phyloP scores from a whole-genome alignment of 371 early-diverging fungal species.

The Chytridiales sp. region DNA sequence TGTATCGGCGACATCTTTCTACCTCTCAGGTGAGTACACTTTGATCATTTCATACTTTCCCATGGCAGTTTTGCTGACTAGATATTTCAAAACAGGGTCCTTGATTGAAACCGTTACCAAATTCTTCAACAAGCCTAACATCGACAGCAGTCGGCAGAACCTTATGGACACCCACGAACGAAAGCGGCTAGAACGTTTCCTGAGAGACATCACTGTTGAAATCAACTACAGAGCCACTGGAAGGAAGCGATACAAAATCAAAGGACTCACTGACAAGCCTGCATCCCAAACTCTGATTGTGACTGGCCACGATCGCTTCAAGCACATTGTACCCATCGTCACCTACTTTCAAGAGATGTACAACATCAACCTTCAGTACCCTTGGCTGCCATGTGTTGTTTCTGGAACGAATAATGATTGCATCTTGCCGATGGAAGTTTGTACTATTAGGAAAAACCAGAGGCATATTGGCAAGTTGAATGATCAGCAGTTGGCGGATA shows the following conservation, averaged over 20 bases:
- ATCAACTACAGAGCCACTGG: conserved; percentile 25
- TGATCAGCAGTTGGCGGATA: conserved; percentile 22
- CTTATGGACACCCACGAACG: conserved; percentile 8
- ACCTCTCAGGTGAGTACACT: conserved; percentile 22
- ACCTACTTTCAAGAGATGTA: conserved; percentile 22
- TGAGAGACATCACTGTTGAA: conserved; percentile 19
- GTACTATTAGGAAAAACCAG: conserved; percentile 26
- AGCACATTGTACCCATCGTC: conserved; percentile 10
- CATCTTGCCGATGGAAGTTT: conserved; percentile 38
- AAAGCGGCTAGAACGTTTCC: conserved; percentile 17
- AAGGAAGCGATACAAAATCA: conserved; percentile 25
- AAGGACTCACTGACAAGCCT: conserved; percentile 15
- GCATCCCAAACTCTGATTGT: conserved; percentile 15
- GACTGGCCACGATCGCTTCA: not conserved
- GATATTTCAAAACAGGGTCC: conserved; percentile 10
- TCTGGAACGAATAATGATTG: conserved; percentile 10
- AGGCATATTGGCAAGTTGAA: conserved; percentile 20
- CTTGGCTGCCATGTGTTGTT: conserved; percentile 29
- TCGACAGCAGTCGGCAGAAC: conserved; percentile 8
- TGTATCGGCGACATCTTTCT: conserved; percentile 33
- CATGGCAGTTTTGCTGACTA: not conserved
- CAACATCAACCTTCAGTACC: conserved; percentile 20
- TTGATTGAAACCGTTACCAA: conserved; percentile 17
- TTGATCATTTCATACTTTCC: not conserved
- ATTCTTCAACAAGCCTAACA: conserved; percentile 1